phyloP scores from a whole-genome alignment of 768 basidiomycete species.

The Boletellus ananas region DNA sequence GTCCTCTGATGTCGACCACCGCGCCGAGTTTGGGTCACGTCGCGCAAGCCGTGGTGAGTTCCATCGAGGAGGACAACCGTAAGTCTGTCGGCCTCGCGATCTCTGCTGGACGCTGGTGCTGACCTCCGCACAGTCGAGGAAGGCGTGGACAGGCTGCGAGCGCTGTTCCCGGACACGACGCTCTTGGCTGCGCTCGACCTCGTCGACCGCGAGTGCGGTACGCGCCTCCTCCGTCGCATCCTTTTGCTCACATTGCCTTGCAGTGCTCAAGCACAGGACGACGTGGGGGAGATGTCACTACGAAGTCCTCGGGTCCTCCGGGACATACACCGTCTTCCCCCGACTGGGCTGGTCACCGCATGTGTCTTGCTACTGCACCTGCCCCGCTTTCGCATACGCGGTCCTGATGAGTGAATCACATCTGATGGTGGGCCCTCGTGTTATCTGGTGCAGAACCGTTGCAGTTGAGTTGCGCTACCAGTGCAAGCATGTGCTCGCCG shows the following conservation, averaged over 20 bases:
- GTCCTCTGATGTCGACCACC: conserved; percentile 16
- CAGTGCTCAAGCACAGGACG: conserved; percentile 60
- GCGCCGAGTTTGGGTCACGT: conserved; percentile 21
- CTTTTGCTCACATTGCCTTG: conserved; percentile 1
- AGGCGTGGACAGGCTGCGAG: conserved; percentile 49
- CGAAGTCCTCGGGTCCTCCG: conserved; percentile 64
- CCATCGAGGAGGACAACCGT: conserved; percentile 35
- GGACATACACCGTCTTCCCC: conserved; percentile 55
- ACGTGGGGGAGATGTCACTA: conserved; percentile 59
- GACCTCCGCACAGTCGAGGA: conserved; percentile 42
- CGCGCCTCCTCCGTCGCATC: conserved; percentile 8
- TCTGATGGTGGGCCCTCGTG: conserved; percentile 49
- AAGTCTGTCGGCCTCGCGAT: conserved; percentile 3
- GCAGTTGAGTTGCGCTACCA: conserved; percentile 25
- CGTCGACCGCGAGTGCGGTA: conserved; percentile 69
- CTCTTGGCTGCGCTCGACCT: conserved; percentile 72
- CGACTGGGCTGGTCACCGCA: conserved; percentile 42
- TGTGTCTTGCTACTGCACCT: conserved; percentile 61
- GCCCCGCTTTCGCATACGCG: conserved; percentile 66
- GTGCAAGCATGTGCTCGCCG: conserved; percentile 82
- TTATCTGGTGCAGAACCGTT: background rate
- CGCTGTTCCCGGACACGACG: conserved; percentile 58
- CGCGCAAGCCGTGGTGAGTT: conserved; percentile 31
- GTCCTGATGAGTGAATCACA: conserved; percentile 59
- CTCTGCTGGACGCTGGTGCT: background rate